Percentiles rank a stretch among this genome's conserved stretches.
Evolutionary conservation across 2,329 filamentous ascomycete genomes (phyloP).

Genomic region (Clarireedia paspali): DNA sequence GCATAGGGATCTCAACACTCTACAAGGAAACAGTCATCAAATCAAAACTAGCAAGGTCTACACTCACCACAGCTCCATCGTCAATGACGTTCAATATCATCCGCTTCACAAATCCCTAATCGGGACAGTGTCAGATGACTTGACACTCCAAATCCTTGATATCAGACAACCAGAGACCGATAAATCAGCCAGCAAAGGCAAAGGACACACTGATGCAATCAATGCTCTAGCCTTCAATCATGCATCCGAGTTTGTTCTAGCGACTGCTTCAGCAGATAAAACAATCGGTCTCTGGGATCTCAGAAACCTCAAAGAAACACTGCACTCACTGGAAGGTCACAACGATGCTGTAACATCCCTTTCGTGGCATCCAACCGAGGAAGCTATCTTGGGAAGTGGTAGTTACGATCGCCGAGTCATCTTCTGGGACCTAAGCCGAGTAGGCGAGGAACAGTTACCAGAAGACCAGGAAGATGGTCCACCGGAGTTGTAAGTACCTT

Average conservation of each 20-base stretch:
- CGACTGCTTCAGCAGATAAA: constrained; percentile 91
- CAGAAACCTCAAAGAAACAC: constrained; percentile 79
- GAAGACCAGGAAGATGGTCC: constrained; percentile 94
- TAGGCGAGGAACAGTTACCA: constrained; percentile 88
- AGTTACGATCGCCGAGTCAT: constrained; percentile 90
- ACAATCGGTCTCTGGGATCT: constrained; percentile 94
- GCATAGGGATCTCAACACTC: constrained; percentile 68
- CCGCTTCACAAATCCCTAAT: constrained; percentile 78
- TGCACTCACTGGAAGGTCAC: constrained; percentile 86
- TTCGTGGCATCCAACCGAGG: constrained; percentile 89
- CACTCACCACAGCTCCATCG: constrained; percentile 80
- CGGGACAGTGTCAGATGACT: constrained; percentile 89
- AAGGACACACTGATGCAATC: constrained; percentile 84
- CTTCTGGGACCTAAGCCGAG: constrained; percentile 90
- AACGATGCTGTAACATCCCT: constrained; percentile 84
- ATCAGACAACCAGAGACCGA: constrained; percentile 61
- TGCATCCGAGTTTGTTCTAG: constrained; percentile 79
- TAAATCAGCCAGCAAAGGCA: constrained; percentile 60
- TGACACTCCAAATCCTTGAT: constrained; percentile 88
- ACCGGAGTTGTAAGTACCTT: constrained; percentile 71
- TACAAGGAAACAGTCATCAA: constrained; percentile 60
- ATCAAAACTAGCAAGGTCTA: constrained; percentile 69
- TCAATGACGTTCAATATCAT: constrained; percentile 97
- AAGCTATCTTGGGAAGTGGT: constrained; percentile 79
- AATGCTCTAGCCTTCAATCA: constrained; percentile 96